Base-by-base conservation (phyloP, 78 protist genomes). In the Cyanophora paradoxa region DNA sequence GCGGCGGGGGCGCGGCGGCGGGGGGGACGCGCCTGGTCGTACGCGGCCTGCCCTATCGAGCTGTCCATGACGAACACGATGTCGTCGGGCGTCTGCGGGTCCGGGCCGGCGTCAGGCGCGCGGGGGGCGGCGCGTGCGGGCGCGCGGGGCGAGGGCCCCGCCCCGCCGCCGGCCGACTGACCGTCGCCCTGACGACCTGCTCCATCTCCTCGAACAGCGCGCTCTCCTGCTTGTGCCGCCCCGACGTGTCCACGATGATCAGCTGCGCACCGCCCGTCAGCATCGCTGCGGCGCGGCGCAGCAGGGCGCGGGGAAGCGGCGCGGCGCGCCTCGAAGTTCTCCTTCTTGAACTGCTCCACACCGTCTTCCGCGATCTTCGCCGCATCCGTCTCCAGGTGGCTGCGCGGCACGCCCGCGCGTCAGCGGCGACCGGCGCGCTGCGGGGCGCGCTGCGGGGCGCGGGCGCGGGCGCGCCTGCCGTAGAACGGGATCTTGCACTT, bases 171-270 rank as follows among this genome's bases (percentile, higher is more conserved):
- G 52, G 52, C 28, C 42, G 40, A 76, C 72, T 3, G 79, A 68
- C 54, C 30, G 88, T 79, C 16, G 93, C 89, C 13, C 59, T 41
- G 13, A 59, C 71, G 2, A 96, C 69, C 78, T 93, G 90, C 40
- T 84, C 65, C 99, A 97, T 95, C 74, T 97, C 98, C 69, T 89
- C 93, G 59, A 97, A 95, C 28, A 97, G 87, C 19, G 81, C 87
- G 4, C 22, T 80, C 68, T 95, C 98, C 77, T 97, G 99, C 84
- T 88, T 94, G 88, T 97, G 99, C 3, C 98, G 78, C 2, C 96
- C 92, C 24, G 91, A 81, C 26, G 99, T 97, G 85, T 97, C 99
- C 13, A 97, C 98, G 39, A 97, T 94, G 79, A 97, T 95, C 61
- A 97, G 59, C 39, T 97, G 98, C 24, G 64, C 88, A 20, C 82